Percentiles rank a stretch among this genome's conserved stretches.
These are phyloP conservation scores for Leccinum subtestaceum DNA, from an alignment of 768 basidiomycete species.

Conservation along the genomic window DNA sequence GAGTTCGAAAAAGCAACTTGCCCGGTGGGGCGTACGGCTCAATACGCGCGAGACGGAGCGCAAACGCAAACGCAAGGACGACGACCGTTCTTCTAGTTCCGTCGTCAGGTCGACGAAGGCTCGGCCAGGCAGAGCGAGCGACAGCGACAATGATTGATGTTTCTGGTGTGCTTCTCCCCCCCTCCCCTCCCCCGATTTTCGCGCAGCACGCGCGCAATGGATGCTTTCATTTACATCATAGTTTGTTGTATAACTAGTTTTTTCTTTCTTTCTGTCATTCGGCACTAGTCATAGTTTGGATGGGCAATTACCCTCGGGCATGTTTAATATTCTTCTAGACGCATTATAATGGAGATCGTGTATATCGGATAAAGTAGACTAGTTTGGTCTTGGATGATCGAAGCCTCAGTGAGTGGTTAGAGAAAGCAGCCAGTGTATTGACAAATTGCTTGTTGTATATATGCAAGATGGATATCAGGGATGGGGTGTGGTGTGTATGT, in stretches of 20 bases:
- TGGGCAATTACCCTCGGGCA: conserved; percentile 1
- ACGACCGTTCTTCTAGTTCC: conserved; percentile 7
- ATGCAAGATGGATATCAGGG: not conserved
- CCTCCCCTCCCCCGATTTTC: not conserved
- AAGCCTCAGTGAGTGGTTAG: not conserved
- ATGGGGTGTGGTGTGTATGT: not conserved
- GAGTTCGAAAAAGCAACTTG: conserved; percentile 28
- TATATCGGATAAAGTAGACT: not conserved
- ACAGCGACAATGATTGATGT: conserved; percentile 26
- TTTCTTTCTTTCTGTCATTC: not conserved
- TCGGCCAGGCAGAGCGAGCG: conserved; percentile 16
- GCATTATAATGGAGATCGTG: conserved; percentile 12
- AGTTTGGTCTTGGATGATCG: not conserved
- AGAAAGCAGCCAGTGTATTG: not conserved
- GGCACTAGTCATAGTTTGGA: conserved; percentile 5
- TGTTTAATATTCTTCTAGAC: conserved; percentile 2
- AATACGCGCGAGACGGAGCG: conserved; percentile 38
- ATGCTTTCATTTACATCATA: conserved; percentile 3
- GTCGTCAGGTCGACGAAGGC: conserved; percentile 2
- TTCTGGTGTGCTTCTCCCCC: not conserved
- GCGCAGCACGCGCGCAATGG: conserved; percentile 2
- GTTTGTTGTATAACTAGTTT: conserved; percentile 18
- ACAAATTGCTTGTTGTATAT: not conserved
- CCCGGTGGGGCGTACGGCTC: conserved; percentile 34
- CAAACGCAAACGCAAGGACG: conserved; percentile 34